Conservation (phyloP, 805 yeast genomes). For the Ascoidea rubescens region DNA sequence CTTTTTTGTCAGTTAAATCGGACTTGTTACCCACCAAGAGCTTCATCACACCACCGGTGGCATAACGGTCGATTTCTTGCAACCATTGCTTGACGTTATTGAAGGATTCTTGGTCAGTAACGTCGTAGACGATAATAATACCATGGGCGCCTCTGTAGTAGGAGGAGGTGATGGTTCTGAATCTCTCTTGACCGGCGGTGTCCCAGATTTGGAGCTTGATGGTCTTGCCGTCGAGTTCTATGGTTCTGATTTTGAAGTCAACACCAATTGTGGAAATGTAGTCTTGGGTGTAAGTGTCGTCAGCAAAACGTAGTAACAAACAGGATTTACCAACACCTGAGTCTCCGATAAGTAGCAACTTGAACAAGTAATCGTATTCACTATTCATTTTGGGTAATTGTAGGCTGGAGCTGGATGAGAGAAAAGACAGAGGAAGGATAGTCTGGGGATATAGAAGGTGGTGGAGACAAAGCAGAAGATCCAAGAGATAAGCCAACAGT, state of each 20-base stretch:
- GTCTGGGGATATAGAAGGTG: too few relatives aligned
- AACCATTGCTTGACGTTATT: constrained; percentile 97
- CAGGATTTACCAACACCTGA: constrained; percentile 99
- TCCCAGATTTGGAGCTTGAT: constrained; percentile 96
- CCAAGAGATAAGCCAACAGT: too few relatives aligned
- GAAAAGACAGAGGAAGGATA: not conserved
- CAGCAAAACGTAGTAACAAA: constrained; percentile 87
- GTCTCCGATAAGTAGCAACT: constrained; percentile 89
- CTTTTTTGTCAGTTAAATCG: constrained; percentile 85
- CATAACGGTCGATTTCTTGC: constrained; percentile 96
- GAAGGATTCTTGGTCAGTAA: constrained; percentile 93
- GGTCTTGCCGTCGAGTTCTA: constrained; percentile 83
- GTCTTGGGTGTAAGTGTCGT: constrained; percentile 92
- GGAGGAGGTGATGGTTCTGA: constrained; percentile 88
- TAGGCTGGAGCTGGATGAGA: not conserved
- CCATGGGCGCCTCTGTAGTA: constrained; percentile 98
- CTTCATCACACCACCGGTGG: constrained; percentile 94
- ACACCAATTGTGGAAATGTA: constrained; percentile 97
- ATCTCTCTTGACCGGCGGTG: constrained; percentile 95
- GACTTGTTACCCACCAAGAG: constrained; percentile 93
- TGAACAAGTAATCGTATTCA: constrained; percentile 96
- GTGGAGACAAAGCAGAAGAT: too few relatives aligned
- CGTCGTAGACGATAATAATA: constrained; percentile 93
- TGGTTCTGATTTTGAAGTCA: constrained; percentile 93
- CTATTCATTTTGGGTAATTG: constrained; percentile 41